These are phyloP conservation scores for Solanum peruvianum DNA, from an alignment of 257 asterid species.

Conservation along the genomic window DNA sequence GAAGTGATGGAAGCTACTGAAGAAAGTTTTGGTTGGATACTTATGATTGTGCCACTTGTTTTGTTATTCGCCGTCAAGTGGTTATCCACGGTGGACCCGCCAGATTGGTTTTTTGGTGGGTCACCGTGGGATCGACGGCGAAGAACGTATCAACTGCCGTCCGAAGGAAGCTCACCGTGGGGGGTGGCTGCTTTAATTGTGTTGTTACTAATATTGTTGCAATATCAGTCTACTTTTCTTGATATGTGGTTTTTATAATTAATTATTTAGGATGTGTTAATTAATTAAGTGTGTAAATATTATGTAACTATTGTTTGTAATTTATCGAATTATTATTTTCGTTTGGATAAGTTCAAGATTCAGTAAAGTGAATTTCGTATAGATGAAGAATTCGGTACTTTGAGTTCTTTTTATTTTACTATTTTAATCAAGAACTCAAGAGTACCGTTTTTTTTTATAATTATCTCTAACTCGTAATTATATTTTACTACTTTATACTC, in stretches of 20 bases:
- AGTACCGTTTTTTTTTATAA: neutral
- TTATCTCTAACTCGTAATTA: too few species aligned
- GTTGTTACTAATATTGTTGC: slow-evolving; percentile 53
- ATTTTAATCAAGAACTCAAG: neutral
- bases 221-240: slow-evolving; percentile 63
- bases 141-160: slow-evolving; percentile 5
- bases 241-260: slow-evolving; percentile 55
- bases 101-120: slow-evolving; percentile 22
- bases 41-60: slow-evolving; percentile 49
- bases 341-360: neutral
- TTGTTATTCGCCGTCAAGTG: slow-evolving; percentile 43
- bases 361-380: neutral
- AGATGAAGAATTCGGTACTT: neutral
- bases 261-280: neutral
- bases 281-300: neutral
- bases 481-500: too few species aligned
- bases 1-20: slow-evolving; percentile 59
- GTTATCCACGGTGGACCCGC: slow-evolving; percentile 36
- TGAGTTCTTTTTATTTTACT: neutral
- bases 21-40: slow-evolving; percentile 68
- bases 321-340: neutral
- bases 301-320: neutral
- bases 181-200: slow-evolving; percentile 73
- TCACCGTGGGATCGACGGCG: slow-evolving; percentile 45
- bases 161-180: slow-evolving; percentile 81